These are phyloP conservation scores for Candida vartiovaarae DNA, from an alignment of 805 yeast species.

Conservation along the genomic window DNA sequence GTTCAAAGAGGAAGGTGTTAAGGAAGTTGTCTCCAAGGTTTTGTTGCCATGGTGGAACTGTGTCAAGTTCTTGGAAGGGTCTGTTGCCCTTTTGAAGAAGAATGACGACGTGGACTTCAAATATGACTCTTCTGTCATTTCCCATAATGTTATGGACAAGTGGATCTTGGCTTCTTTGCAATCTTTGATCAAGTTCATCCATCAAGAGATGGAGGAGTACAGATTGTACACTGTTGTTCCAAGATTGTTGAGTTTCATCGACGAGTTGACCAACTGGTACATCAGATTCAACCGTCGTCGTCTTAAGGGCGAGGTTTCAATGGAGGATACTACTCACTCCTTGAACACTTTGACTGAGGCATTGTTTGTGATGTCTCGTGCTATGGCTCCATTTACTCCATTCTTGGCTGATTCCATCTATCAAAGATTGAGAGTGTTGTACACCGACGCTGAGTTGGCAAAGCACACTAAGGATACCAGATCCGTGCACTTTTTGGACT, in stretches of 20 bases:
- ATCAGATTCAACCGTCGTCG: slow-evolving; percentile 97
- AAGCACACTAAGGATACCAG: slow-evolving; percentile 51
- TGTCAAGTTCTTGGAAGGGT: slow-evolving; percentile 92
- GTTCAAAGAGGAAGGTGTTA: slow-evolving; percentile 98
- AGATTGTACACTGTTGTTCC: slow-evolving; percentile 96
- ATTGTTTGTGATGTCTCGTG: slow-evolving; percentile 78
- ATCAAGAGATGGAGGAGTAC: slow-evolving; percentile 83
- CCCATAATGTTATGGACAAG: slow-evolving; percentile 91
- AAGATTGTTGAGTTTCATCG: slow-evolving; percentile 78
- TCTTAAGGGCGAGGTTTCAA: slow-evolving; percentile 89
- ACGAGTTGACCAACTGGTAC: slow-evolving; percentile 97
- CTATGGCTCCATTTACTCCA: slow-evolving; percentile 99
- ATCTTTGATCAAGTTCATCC: slow-evolving; percentile 79
- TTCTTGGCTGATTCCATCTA: slow-evolving; percentile 88
- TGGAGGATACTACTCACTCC: slow-evolving; percentile 77
- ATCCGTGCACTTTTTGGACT: slow-evolving; percentile 91
- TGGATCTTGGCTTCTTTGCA: slow-evolving; percentile 98
- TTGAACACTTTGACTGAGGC: slow-evolving; percentile 90
- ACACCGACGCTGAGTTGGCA: slow-evolving; percentile 51
- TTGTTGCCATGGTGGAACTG: slow-evolving; percentile 99
- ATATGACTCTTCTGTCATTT: slow-evolving; percentile 56
- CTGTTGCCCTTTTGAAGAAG: slow-evolving; percentile 78
- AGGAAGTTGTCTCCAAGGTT: slow-evolving; percentile 94
- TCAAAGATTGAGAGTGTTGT: slow-evolving; percentile 58
- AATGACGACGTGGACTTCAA: slow-evolving; percentile 61